Evolutionary conservation across 2,329 filamentous ascomycete species (phyloP), one percentile per base, ranked within the genome.

Genomic region (Ceratocystis destructans): DNA sequence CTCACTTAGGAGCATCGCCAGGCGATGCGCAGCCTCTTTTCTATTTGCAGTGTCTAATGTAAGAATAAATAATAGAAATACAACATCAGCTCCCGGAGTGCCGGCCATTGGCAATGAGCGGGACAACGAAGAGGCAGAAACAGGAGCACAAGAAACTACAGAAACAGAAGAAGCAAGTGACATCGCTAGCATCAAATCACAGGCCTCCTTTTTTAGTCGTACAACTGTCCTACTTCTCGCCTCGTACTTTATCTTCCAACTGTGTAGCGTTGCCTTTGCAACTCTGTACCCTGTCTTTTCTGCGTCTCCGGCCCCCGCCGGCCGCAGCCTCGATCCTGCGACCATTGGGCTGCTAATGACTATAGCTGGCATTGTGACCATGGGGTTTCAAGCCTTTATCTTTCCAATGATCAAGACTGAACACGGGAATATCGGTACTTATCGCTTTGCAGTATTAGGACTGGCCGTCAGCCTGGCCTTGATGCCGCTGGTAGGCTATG

Each of bases 251-350:
- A 87, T 97, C 62, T 99, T 97, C 73, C 92, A 96, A 72, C 81
- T 99, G 4, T 87, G 89, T 68, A 97, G 97, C 74, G 90, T 96
- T 70, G 91, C 90, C 2, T 99, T 92, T 81, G 96, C 96, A 76
- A 93, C 90, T 20, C 79, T 99, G 0, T 99, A 95, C 72, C 94
- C 94, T 0, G 93, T 97, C 65, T 99, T 97, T 71, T 89, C 87
- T 0, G 86, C 92, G 65, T 85, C 88, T 0, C 75, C 82, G 0
- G 80, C 85, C 0, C 94, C 94, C 0, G 87, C 86, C 0, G 94
- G 94, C 20, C 87, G 94, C 50, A 80, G 81, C 0, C 79, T 97
- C 2, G 82, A 82, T 0, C 90, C 93, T 0, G 82, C 85, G 66
- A 90, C 89, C 68, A 96, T 97, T 57, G 94, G 94, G 0, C 76